Evolutionary conservation across 257 asterid species (phyloP).

Genomic region (Solanum lignicaule): DNA sequence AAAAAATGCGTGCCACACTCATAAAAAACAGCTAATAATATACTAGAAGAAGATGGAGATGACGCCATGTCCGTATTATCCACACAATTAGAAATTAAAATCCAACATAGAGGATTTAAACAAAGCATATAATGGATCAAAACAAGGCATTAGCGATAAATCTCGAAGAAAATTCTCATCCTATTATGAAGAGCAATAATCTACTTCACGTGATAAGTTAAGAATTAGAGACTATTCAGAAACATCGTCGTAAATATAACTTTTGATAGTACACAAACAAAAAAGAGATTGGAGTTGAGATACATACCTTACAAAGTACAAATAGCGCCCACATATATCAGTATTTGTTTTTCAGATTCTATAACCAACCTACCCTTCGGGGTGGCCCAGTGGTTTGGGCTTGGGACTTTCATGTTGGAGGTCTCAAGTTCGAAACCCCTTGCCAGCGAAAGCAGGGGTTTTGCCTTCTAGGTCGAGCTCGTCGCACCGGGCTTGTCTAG

Average conservation of each 20-base stretch:
- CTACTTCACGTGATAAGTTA: not conserved
- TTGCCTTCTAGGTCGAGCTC: too few relatives aligned
- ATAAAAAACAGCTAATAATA: too few relatives aligned
- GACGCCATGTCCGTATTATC: not conserved
- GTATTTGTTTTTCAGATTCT: fast-evolving
- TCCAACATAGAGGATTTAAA: not conserved
- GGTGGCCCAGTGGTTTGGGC: too few relatives aligned
- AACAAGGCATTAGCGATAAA: too few relatives aligned
- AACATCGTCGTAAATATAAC: not conserved
- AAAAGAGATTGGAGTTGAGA: not conserved
- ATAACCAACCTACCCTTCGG: fast-evolving
- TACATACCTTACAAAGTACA: not conserved
- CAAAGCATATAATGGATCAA: not conserved
- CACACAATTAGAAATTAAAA: not conserved
- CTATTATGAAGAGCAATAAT: not conserved
- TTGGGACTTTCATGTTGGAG: too few relatives aligned
- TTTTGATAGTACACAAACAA: not conserved
- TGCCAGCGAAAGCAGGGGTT: too few relatives aligned
- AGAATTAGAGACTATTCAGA: not conserved
- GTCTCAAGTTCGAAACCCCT: too few relatives aligned
- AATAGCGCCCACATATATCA: not conserved
- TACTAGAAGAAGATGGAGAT: too few relatives aligned
- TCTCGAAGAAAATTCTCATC: not conserved
- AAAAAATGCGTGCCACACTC: not conserved
- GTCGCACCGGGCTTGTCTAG: too few relatives aligned